A percentile compares a stretch with the other conserved stretches of the same genome.
Conservation (phyloP, 2,329 filamentous ascomycete species). For the Pseudocercospora macadamiae region DNA sequence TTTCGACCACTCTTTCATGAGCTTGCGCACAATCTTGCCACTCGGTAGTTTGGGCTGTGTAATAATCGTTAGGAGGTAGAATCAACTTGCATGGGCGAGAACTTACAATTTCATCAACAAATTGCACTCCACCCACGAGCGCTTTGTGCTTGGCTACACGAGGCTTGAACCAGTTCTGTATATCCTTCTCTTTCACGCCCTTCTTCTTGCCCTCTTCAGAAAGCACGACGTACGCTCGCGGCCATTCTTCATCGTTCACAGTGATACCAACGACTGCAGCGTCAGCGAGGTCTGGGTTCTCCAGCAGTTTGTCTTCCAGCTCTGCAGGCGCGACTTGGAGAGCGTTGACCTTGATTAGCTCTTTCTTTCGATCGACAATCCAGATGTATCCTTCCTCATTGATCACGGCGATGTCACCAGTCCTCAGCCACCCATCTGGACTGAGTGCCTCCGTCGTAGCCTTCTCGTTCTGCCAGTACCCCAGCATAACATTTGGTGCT, state of each 20-base stretch:
- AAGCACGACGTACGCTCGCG: conserved; percentile 57
- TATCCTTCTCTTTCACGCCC: conserved; percentile 39
- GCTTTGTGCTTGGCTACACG: conserved; percentile 47
- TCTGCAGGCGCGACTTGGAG: conserved; percentile 39
- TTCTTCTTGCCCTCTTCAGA: conserved; percentile 51
- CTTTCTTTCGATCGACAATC: conserved; percentile 44
- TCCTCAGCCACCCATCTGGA: conserved; percentile 45
- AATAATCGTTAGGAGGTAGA: conserved; percentile 1
- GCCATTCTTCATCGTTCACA: conserved; percentile 55
- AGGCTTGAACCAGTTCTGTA: conserved; percentile 41
- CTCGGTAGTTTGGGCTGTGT: conserved; percentile 55
- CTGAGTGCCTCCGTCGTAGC: conserved; percentile 44
- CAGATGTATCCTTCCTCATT: conserved; percentile 38
- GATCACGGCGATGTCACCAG: conserved; percentile 39
- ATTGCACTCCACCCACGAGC: conserved; percentile 46
- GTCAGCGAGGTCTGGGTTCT: conserved; percentile 57
- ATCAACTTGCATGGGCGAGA: background rate
- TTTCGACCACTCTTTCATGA: conserved; percentile 61
- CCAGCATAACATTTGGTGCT: conserved; percentile 45
- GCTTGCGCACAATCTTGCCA: conserved; percentile 62
- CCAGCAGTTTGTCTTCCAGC: conserved; percentile 48
- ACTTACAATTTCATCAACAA: conserved; percentile 55
- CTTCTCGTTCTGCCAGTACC: conserved; percentile 46
- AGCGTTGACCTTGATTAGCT: conserved; percentile 43
- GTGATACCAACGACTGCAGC: conserved; percentile 59